Base-by-base conservation (phyloP, 2,329 filamentous ascomycete species). In the Aspergillus fumigatiaffinis region DNA sequence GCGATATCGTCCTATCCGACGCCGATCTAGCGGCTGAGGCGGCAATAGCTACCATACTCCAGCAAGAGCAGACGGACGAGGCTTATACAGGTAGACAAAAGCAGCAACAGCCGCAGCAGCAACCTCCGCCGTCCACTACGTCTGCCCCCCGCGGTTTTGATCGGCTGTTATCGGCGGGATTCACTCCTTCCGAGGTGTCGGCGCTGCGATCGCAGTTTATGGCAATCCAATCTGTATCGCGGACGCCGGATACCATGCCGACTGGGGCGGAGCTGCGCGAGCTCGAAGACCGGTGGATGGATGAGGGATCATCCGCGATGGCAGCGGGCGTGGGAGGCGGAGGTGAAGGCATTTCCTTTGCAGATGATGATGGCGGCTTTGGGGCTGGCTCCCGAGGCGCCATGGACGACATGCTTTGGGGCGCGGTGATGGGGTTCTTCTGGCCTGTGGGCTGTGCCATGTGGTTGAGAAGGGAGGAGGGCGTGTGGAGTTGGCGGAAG, bases 261-360 rank as follows among this genome's bases (percentile, higher is more conserved):
- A 87, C 85, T 10, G 89, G 90, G 0, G 82, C 88, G 60, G 84
- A 87, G 28, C 79, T 97, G 66, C 86, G 91, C 14, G 80, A 84
- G 23, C 83, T 97, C 70, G 93, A 97, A 73, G 93, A 97, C 68
- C 80, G 86, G 10, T 97, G 93, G 93, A 88, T 97, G 60, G 93
- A 97, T 66, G 84, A 84, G 56, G 74, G 73, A 25, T 78, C 75
- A 38, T 72, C 70, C 26, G 74, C 74, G 55, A 66, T 63, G 67
- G 86, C 85, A 60, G 73, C 70, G 70, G 71, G 4, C 76, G 73
- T 2, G 70, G 61, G 72, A 23, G 73, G 73, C 38, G 75, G 70
- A 62, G 66, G 71, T 48, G 62, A 73, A 59, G 66, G 72, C 10
- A 56, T 60, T 26, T 54, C 57, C 7, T 68, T 66, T 55, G 46